Base-by-base conservation (phyloP, 2,329 filamentous ascomycete genomes). In the Monosporascus sp. region DNA sequence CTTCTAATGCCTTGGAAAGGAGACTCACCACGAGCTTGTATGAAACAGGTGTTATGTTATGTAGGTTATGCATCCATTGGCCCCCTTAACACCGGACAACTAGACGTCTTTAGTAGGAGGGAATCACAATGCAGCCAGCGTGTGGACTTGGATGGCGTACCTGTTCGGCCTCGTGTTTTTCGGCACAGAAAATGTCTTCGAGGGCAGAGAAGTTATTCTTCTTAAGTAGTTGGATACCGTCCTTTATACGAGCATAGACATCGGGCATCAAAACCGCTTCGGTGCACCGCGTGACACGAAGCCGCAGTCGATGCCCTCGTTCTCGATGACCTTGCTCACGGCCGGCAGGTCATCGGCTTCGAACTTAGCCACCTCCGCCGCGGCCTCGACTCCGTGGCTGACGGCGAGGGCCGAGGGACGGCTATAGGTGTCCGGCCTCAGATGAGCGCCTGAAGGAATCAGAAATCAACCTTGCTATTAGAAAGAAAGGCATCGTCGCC, bases 221-320 rank as follows among this genome's bases (percentile, higher is more conserved):
- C n/a, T 57, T 52, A 1, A 68, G 57, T 37, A 75, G 61, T 37
- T 63, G 49, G 1, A 69, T 68, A 1, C 62, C 60, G 0, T 60
- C 59, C 48, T 64, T 63, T 37, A 71, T 60, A 1, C 54, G 43
- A 1, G 55, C 31, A 7, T 57, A 50, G 14, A 58, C 58, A 3
- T 52, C 53, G 1, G 64, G 58, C 3, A 64, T 62, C 7, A 75
- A 52, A n/a, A 68, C 66, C 0, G 74, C 69, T 55, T 77, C 73
- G 5, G 68, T 61, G 7, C 69, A 67, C 5, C 73, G 60, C 0
- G 71, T 73, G 3, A 75, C 14, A 73, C 64, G 17, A 77, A 73
- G 35, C 77, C 74, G 54, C 74, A 77, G 43, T 77, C 72, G 11
- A 76, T 67, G 0, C 59, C 52, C 39, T 75, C 70, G 0, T 64